phyloP scores from a whole-genome alignment of 495 filamentous ascomycete genomes.

The Aspergillus asperescens region DNA sequence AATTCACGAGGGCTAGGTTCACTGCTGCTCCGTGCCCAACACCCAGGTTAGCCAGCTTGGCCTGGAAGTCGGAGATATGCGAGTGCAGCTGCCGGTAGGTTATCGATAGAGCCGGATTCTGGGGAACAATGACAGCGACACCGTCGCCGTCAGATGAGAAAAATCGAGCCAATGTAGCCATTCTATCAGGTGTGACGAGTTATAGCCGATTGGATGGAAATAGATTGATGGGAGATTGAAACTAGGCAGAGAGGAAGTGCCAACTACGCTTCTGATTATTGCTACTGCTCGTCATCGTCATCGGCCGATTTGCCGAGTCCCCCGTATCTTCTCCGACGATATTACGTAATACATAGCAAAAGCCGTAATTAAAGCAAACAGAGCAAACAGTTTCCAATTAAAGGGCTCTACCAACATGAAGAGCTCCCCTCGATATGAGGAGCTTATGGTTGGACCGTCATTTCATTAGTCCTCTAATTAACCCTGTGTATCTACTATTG shows the following conservation, averaged over 20 bases:
- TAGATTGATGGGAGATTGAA: not conserved
- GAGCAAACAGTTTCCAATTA: slow-evolving; percentile 2
- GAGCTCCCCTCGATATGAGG: not conserved
- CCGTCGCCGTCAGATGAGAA: slow-evolving; percentile 37
- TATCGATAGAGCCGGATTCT: slow-evolving; percentile 51
- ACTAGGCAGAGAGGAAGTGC: not conserved
- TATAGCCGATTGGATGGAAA: not conserved
- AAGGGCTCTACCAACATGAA: not conserved
- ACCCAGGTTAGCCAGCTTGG: slow-evolving; percentile 64
- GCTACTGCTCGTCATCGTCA: slow-evolving; percentile 1
- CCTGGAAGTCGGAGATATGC: slow-evolving; percentile 61
- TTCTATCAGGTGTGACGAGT: slow-evolving; percentile 7
- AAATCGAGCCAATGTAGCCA: slow-evolving; percentile 44
- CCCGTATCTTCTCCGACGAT: not conserved
- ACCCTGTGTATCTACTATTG: not conserved
- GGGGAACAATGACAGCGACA: slow-evolving; percentile 65
- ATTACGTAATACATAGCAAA: no score
- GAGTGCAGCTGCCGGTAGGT: slow-evolving; percentile 57
- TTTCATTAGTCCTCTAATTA: not conserved
- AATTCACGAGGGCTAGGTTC: slow-evolving; percentile 71
- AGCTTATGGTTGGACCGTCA: not conserved
- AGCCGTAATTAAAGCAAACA: slow-evolving; percentile 3
- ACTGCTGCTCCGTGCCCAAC: slow-evolving; percentile 59
- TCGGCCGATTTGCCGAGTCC: slow-evolving; percentile 4
- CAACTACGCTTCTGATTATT: not conserved